Base-by-base conservation (phyloP, 2,329 filamentous ascomycete species). In the Fusarium virguliforme region DNA sequence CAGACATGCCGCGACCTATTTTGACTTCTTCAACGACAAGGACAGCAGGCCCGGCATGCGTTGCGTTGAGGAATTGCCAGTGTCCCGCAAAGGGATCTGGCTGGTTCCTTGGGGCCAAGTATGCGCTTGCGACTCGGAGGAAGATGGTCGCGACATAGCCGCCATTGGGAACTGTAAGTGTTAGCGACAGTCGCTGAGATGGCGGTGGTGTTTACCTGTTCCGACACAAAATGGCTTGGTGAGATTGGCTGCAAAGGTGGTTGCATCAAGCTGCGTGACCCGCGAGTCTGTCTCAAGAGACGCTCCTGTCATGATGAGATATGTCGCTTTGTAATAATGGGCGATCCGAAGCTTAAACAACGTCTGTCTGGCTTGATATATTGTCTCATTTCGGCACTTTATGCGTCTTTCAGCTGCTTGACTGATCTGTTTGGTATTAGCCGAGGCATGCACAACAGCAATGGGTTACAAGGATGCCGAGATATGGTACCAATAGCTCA, bases 101-200 rank as follows among this genome's bases (percentile, higher is more conserved):
- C 43, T 84, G 83, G 18, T 75, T 70, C 3, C 75, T 75, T 2
- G 73, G 56, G 15, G 68, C 54, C 15, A 84, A 77, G 62, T 85
- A 81, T 3, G 70, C 64, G 12, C 70, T 75, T 8, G 80, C 80
- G 3, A 79, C 81, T 4, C 76, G 71, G 40, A 85, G 74, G 54
- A 86, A 78, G 53, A 81, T 78, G 15, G 81, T 78, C 5, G 83
- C 81, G 2, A 84, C 79, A 62, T 85, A 86, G 41, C 84, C 84
- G 64, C 84, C 84, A 62, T 86, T 83, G 3, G 84, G 84, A 13
- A 85, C 81, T 82, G 65, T 26, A 6, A 4, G 6, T 3, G 37
- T 15, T 40, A 34, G 57, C 46, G 55, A 15, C 22, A 12, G 4
- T 10, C 4, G 30, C 35, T 8, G 15, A 13, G 10, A 8, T 8